Evolutionary conservation across 2,329 filamentous ascomycete genomes (phyloP).

Genomic region (Elsinoe ampelina): DNA sequence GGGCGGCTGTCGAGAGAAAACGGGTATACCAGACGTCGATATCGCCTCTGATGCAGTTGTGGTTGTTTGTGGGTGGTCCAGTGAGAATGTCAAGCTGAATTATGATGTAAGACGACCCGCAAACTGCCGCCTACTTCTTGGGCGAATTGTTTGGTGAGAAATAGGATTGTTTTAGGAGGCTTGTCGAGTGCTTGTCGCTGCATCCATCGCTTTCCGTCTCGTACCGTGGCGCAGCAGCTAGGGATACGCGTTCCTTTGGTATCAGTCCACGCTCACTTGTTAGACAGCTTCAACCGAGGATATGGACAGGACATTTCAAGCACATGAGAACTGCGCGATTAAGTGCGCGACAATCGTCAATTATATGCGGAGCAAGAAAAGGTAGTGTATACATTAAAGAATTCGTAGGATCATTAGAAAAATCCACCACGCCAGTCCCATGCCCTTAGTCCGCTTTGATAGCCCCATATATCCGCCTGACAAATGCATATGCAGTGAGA

Average conservation of each 20-base stretch:
- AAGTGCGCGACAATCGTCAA: not conserved
- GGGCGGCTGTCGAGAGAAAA: not conserved
- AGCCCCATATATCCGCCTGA: conserved; percentile 64
- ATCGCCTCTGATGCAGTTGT: not conserved
- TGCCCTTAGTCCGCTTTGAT: conserved; percentile 29
- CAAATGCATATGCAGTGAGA: conserved; percentile 72
- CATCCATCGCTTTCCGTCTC: conserved; percentile 2
- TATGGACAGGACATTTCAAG: no score
- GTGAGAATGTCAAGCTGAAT: not conserved
- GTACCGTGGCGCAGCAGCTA: conserved; percentile 8
- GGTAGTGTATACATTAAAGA: not conserved
- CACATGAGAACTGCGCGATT: no score
- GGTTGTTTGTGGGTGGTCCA: no score
- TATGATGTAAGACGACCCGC: conserved; percentile 7
- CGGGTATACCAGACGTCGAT: not conserved
- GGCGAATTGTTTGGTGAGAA: not conserved
- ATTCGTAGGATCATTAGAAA: conserved; percentile 6
- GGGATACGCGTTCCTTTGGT: conserved; percentile 3
- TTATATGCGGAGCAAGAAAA: not conserved
- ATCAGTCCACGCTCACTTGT: not conserved
- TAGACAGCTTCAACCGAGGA: not conserved
- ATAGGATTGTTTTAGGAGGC: conserved; percentile 2
- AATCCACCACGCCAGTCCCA: not conserved
- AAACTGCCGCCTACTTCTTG: conserved; percentile 1
- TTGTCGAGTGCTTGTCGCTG: not conserved